phyloP scores from a whole-genome alignment of 2,329 filamentous ascomycete genomes.

The Aspergillus neotritici region DNA sequence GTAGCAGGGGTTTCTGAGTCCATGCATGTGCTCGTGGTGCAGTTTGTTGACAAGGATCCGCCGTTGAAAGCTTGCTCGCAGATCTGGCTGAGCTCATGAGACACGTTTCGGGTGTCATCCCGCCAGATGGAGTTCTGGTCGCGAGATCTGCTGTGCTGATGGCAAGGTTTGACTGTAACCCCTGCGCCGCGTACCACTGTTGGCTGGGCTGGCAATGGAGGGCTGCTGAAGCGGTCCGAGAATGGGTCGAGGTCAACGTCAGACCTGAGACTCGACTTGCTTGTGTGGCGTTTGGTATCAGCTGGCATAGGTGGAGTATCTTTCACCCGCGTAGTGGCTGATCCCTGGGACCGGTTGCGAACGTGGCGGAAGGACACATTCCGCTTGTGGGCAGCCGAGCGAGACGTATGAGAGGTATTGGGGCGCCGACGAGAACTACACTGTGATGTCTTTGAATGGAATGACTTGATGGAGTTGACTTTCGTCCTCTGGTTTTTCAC shows the following conservation, averaged over 20 bases:
- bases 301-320: slow-evolving; percentile 10
- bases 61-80: slow-evolving; percentile 90
- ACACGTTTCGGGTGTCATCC: slow-evolving; percentile 78
- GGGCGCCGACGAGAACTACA: slow-evolving; percentile 41
- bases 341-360: slow-evolving; percentile 36
- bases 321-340: slow-evolving; percentile 20
- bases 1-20: slow-evolving; percentile 50
- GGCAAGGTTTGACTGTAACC: slow-evolving; percentile 22
- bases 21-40: slow-evolving; percentile 38
- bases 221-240: slow-evolving; percentile 29
- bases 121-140: slow-evolving; percentile 52
- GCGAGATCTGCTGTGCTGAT: slow-evolving; percentile 39
- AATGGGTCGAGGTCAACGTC: slow-evolving; percentile 15
- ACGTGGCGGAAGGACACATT: slow-evolving; percentile 60
- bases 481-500: slow-evolving; percentile 29
- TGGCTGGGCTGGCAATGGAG: slow-evolving; percentile 37
- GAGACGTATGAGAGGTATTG: slow-evolving; percentile 32
- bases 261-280: slow-evolving; percentile 20
- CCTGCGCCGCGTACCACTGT: slow-evolving; percentile 31
- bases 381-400: slow-evolving; percentile 52
- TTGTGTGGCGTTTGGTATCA: slow-evolving; percentile 21
- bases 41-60: slow-evolving; percentile 49
- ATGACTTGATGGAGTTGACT: slow-evolving; percentile 32
- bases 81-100: slow-evolving; percentile 76
- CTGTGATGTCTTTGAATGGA: slow-evolving; percentile 45